A percentile compares a stretch with the other conserved stretches of the same genome.
phyloP scores from a whole-genome alignment of 1,284 basidiomycete genomes.

The Bondarzewia mesenterica region DNA sequence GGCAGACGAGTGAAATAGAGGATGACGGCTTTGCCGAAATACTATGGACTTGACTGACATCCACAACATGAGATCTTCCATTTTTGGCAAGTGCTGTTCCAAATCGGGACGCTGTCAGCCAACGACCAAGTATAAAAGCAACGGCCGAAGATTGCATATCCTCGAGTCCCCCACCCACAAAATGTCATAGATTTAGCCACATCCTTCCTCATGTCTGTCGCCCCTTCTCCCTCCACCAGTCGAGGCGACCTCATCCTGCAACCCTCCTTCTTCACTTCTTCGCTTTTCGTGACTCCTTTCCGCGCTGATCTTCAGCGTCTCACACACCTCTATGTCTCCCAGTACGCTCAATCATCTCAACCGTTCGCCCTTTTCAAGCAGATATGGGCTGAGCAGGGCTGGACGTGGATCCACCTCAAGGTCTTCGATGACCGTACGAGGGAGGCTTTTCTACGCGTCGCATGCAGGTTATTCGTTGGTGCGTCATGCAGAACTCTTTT shows the following conservation, averaged over 20 bases:
- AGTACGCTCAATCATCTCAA: constrained; percentile 27
- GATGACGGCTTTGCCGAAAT: too few relatives aligned
- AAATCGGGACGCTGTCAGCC: neutral
- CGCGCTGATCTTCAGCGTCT: constrained; percentile 53
- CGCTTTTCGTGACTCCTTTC: constrained; percentile 57
- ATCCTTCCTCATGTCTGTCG: constrained; percentile 30
- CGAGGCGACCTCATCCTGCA: constrained; percentile 59
- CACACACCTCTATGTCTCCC: constrained; percentile 37
- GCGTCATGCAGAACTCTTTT: constrained; percentile 15
- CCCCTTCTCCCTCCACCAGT: constrained; percentile 30
- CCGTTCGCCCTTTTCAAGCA: constrained; percentile 64
- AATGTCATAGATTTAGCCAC: too few relatives aligned
- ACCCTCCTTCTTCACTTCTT: constrained; percentile 69
- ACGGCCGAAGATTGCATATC: too few relatives aligned
- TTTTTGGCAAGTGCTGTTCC: too few relatives aligned
- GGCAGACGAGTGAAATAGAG: too few relatives aligned
- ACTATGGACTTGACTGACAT: too few relatives aligned
- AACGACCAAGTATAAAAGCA: too few relatives aligned
- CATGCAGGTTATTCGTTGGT: constrained; percentile 62
- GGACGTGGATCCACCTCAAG: constrained; percentile 67
- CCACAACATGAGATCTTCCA: too few relatives aligned
- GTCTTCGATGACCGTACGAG: constrained; percentile 58
- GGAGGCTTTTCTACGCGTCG: constrained; percentile 47
- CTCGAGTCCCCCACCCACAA: too few relatives aligned
- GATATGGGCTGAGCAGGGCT: constrained; percentile 59